Percentiles rank a stretch among this genome's conserved stretches.
phyloP scores from a whole-genome alignment of 2,329 filamentous ascomycete genomes.

The Biscogniauxia mediterranea region DNA sequence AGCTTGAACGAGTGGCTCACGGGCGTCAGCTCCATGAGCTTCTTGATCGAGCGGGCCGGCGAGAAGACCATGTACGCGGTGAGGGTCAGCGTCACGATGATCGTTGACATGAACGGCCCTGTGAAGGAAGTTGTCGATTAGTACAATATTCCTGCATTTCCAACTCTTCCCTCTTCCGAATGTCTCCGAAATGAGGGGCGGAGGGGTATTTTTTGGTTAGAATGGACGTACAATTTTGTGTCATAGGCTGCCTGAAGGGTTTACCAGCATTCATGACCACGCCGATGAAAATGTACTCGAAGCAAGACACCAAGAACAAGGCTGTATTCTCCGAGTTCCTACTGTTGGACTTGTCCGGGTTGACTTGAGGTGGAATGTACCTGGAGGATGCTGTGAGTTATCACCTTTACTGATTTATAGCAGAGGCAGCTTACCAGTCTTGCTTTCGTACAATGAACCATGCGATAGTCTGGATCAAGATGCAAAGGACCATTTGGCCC shows the following conservation, averaged over 20 bases:
- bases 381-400: constrained; percentile 36
- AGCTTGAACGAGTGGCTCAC: constrained; percentile 71
- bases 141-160: background rate
- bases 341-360: constrained; percentile 78
- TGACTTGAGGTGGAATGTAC: constrained; percentile 77
- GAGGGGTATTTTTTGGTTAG: background rate
- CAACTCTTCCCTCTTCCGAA: no score
- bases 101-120: constrained; percentile 83
- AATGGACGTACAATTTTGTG: constrained; percentile 67
- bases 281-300: constrained; percentile 90
- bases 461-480: constrained; percentile 71
- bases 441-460: constrained; percentile 76
- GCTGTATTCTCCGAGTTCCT: constrained; percentile 92
- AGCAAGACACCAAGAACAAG: constrained; percentile 86
- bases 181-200: background rate
- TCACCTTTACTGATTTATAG: background rate
- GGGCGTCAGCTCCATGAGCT: constrained; percentile 81
- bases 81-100: constrained; percentile 64
- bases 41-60: constrained; percentile 65
- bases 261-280: constrained; percentile 87
- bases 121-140: constrained; percentile 22
- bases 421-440: constrained; percentile 59
- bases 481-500: constrained; percentile 81
- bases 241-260: constrained; percentile 81
- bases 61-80: constrained; percentile 78